A percentile compares a stretch with the other conserved stretches of the same genome.
Conservation (phyloP, 495 filamentous ascomycete genomes). For the Talaromyces proteolyticus region DNA sequence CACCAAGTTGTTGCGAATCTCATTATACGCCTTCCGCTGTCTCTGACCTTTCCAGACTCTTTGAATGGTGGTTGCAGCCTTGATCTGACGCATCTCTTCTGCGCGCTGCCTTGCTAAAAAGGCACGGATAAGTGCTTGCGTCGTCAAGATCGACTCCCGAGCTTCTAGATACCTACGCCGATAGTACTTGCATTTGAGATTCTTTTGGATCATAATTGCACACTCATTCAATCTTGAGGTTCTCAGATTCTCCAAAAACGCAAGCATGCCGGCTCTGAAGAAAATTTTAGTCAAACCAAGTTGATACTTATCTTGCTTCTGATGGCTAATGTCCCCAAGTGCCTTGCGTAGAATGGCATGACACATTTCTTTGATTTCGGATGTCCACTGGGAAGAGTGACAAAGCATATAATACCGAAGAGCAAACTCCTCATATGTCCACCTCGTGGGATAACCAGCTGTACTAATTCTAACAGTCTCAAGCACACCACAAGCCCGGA, state of each 20-base stretch:
- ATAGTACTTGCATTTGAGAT: conserved; percentile 91
- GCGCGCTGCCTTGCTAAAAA: conserved; percentile 70
- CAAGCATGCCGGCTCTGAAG: conserved; percentile 98
- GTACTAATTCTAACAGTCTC: conserved; percentile 98
- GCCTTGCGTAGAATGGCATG: conserved; percentile 86
- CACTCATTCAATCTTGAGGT: conserved; percentile 88
- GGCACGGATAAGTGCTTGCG: conserved; percentile 71
- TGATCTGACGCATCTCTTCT: conserved; percentile 73
- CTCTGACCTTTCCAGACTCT: conserved; percentile 89
- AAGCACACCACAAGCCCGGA: conserved; percentile 96
- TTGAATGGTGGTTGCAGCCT: conserved; percentile 90
- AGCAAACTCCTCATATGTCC: conserved; percentile 99
- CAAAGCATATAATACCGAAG: conserved; percentile 98
- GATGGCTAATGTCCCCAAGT: conserved; percentile 71
- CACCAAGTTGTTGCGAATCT: conserved; percentile 75
- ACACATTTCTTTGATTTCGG: conserved; percentile 89
- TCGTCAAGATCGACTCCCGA: conserved; percentile 67
- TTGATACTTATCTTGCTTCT: conserved; percentile 92
- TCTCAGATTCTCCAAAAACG: conserved; percentile 90
- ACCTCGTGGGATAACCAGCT: conserved; percentile 94
- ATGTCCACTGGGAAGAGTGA: conserved; percentile 84
- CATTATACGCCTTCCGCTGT: conserved; percentile 70
- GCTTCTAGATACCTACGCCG: conserved; percentile 87
- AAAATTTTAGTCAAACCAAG: conserved; percentile 97
- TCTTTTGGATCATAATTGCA: conserved; percentile 99